Percentiles rank a stretch among this genome's conserved stretches.
Conservation (phyloP, 345 rosid species). For the Populus euphratica region DNA sequence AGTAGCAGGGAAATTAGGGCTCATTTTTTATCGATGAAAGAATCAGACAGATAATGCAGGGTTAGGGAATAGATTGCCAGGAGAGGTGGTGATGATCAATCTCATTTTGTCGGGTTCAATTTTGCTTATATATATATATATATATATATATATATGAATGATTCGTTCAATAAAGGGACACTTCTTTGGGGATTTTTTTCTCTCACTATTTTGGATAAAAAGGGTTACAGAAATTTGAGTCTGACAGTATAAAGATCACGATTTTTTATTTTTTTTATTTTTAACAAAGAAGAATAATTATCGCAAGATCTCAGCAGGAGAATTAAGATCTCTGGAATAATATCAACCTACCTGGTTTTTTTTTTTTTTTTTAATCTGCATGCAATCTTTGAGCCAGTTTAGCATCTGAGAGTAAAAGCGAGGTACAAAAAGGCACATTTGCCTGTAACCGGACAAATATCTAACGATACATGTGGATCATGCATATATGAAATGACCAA, state of each 20-base stretch:
- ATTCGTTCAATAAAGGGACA: too few species aligned
- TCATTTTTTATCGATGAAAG: not conserved
- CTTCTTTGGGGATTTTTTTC: too few species aligned
- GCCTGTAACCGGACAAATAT: not conserved
- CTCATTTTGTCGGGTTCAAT: not conserved
- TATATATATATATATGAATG: not conserved
- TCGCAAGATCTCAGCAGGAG: too few species aligned
- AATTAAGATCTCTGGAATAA: too few species aligned
- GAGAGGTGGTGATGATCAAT: constrained; percentile 2
- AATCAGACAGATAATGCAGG: not conserved
- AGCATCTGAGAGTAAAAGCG: not conserved
- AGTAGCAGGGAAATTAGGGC: too few species aligned
- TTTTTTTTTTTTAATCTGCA: not conserved
- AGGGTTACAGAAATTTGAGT: too few species aligned
- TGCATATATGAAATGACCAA: not conserved
- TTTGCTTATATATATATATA: not conserved
- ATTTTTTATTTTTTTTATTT: too few species aligned
- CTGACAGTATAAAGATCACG: too few species aligned
- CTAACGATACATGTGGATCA: constrained; percentile 7
- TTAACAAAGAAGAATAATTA: too few species aligned
- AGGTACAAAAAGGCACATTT: not conserved
- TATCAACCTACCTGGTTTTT: too few species aligned
- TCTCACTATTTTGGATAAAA: too few species aligned
- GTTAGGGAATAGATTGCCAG: constrained; percentile 5
- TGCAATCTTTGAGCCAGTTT: too few species aligned